These are phyloP conservation scores for Exophiala dermatitidis DNA, from an alignment of 2,329 filamentous ascomycete species.

Conservation along the genomic window DNA sequence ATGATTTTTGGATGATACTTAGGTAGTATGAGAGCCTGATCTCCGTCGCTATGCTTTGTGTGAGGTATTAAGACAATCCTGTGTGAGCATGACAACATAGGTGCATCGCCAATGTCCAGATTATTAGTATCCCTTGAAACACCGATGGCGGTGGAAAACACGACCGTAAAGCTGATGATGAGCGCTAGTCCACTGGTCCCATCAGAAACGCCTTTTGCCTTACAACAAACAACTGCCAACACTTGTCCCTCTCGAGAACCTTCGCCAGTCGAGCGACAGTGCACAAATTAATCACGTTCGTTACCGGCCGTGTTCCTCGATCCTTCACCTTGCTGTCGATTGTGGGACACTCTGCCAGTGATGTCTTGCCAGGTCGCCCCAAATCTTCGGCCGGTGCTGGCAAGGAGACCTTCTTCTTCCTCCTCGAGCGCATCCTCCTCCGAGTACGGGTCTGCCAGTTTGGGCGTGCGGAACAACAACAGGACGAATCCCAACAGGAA, in stretches of 20 bases:
- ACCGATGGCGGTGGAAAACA: too few relatives aligned
- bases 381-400: slow-evolving; percentile 72
- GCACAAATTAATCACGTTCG: not conserved
- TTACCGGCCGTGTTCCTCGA: slow-evolving; percentile 2
- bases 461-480: slow-evolving; percentile 71
- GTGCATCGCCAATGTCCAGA: too few relatives aligned
- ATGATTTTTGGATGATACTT: too few relatives aligned
- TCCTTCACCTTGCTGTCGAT: slow-evolving; percentile 7
- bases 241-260: not conserved
- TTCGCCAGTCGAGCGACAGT: not conserved
- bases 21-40: too few relatives aligned
- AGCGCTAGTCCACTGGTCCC: too few relatives aligned
- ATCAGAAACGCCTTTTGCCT: too few relatives aligned
- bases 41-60: too few relatives aligned
- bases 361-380: slow-evolving; percentile 86
- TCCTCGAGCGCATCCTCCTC: slow-evolving; percentile 80
- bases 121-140: too few relatives aligned
- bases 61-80: too few relatives aligned
- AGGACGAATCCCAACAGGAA: slow-evolving; percentile 77
- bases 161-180: too few relatives aligned
- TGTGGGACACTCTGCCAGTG: slow-evolving; percentile 48
- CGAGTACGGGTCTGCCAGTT: slow-evolving; percentile 65
- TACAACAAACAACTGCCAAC: too few relatives aligned
- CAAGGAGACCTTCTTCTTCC: slow-evolving; percentile 86
- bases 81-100: too few relatives aligned